Percentiles rank a stretch among this genome's conserved stretches.
phyloP scores from a whole-genome alignment of 2,329 filamentous ascomycete genomes.

The Rhynchosporium secalis region DNA sequence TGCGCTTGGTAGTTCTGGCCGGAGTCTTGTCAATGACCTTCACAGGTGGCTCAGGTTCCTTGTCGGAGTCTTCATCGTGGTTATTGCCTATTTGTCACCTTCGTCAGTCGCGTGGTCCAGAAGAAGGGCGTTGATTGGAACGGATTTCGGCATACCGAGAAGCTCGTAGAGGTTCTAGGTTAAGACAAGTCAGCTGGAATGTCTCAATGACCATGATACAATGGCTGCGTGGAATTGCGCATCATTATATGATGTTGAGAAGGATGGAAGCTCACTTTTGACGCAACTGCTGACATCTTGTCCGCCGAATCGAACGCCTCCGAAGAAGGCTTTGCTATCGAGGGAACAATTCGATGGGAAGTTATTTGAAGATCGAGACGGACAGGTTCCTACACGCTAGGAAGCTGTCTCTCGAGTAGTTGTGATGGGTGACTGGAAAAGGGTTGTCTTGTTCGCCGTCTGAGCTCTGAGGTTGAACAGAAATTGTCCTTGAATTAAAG shows the following conservation, averaged over 20 bases:
- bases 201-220: constrained; percentile 25
- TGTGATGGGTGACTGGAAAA: constrained; percentile 20
- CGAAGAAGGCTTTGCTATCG: constrained; percentile 43
- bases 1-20: constrained; percentile 77
- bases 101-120: constrained; percentile 36
- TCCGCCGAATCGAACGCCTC: constrained; percentile 41
- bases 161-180: constrained; percentile 93
- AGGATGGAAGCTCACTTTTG: constrained; percentile 32
- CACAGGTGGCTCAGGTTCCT: constrained; percentile 73
- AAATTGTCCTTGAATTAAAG: constrained; percentile 9
- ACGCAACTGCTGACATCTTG: constrained; percentile 43
- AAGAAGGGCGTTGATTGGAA: constrained; percentile 24
- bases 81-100: constrained; percentile 50
- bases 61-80: constrained; percentile 67
- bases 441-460: constrained; percentile 4
- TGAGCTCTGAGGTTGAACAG: constrained; percentile 9
- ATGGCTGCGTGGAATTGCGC: constrained; percentile 17
- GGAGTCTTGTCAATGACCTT: constrained; percentile 86
- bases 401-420: constrained; percentile 42
- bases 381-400: constrained; percentile 41
- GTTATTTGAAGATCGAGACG: constrained; percentile 36
- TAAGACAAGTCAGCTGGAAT: constrained; percentile 42
- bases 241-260: constrained; percentile 20
- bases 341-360: constrained; percentile 40
- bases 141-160: constrained; percentile 70